These are phyloP conservation scores for Fusarium kyushuense DNA, from an alignment of 2,329 filamentous ascomycete genomes.

Conservation along the genomic window DNA sequence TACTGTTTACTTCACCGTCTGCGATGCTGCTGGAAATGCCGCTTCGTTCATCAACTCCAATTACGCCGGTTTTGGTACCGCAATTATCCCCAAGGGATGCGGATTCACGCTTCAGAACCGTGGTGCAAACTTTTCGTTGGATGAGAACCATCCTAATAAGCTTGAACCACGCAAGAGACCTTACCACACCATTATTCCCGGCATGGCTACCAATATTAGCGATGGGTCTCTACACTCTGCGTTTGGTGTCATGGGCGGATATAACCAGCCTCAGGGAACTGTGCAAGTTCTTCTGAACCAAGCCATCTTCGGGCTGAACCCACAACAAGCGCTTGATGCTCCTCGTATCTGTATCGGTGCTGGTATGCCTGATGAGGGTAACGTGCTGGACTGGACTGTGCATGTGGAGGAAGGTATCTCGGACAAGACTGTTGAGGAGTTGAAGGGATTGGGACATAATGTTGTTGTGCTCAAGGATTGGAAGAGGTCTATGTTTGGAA, in stretches of 20 bases:
- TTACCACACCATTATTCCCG: slow-evolving; percentile 98
- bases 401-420: slow-evolving; percentile 87
- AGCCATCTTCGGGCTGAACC: slow-evolving; percentile 82
- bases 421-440: slow-evolving; percentile 72
- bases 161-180: slow-evolving; percentile 86
- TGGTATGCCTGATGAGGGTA: slow-evolving; percentile 72
- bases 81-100: slow-evolving; percentile 85
- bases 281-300: slow-evolving; percentile 94
- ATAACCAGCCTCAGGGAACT: slow-evolving; percentile 98
- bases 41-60: slow-evolving; percentile 98
- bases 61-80: slow-evolving; percentile 88
- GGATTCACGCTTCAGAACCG: slow-evolving; percentile 97
- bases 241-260: slow-evolving; percentile 97
- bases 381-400: slow-evolving; percentile 72
- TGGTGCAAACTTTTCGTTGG: slow-evolving; percentile 85
- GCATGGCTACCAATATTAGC: slow-evolving; percentile 81
- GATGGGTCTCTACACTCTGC: slow-evolving; percentile 84
- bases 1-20: slow-evolving; percentile 92
- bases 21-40: slow-evolving; percentile 86
- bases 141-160: slow-evolving; percentile 79
- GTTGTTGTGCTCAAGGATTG: slow-evolving; percentile 76
- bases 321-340: slow-evolving; percentile 90
- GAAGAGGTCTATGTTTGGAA: slow-evolving; percentile 78
- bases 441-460: slow-evolving; percentile 78
- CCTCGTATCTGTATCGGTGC: slow-evolving; percentile 90